Evolutionary conservation across 306 rosid genomes (phyloP), one percentile per base, ranked within the genome.

Genomic region (Sindora glabra): DNA sequence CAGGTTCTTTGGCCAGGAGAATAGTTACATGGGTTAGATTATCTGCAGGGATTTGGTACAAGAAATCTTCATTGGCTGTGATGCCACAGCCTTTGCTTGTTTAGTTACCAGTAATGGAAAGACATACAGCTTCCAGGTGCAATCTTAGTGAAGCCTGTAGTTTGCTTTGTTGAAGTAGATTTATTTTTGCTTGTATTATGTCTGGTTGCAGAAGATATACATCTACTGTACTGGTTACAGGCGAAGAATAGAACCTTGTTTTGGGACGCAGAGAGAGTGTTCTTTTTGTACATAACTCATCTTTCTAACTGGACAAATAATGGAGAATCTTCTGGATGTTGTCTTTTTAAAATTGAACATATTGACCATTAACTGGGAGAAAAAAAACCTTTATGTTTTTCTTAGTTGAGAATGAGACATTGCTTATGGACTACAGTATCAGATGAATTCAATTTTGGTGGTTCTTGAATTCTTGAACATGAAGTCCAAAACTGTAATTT

Each of bases 81-180:
- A 75, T 45, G 76, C 69, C 10, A 65, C 74, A 2, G 83, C 72
- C 37, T 76, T 86, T 40, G 73, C 83, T 45, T 74, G 79, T 51
- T 82, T 77, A 36, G 86, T 84, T 64, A 74, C 86, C 13, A 71
- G 84, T 8, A 71, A 77, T 55, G 83, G 87, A 64, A 82, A 80
- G 70, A 78, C 85, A 3, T 71, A 59, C 61, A 66, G 76, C 0
- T 75, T 76, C 79, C 95, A 77, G 92, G 92, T 83, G 77, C 64
- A 64, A 48, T 33, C 65, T 44, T 50, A 44, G 29, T 1, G n/a
- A 51, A 52, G 22, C 67, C 23, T 62, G 16, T 48, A 33, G 29
- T 66, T 41, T 54, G n/a, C 16, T 56, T 56, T 44, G 2, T 42
- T 41, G n/a, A 25, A 26, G 45, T 29, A 5, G 9, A 21, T 41